Base-by-base conservation (phyloP, 306 rosid species). In the Cicer arietinum region DNA sequence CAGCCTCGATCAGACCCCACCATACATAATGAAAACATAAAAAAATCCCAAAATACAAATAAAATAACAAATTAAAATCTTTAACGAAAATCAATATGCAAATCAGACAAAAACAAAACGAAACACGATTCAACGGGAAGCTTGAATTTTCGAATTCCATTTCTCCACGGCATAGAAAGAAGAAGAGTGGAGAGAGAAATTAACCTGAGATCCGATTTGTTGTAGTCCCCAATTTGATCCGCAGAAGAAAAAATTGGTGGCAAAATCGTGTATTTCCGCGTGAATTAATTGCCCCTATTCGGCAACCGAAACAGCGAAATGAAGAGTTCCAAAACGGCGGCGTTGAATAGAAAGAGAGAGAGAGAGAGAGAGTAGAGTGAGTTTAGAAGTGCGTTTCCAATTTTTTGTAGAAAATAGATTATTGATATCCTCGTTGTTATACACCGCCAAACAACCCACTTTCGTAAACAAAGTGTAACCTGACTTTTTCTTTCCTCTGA, bases 161-260 rank as follows among this genome's bases (percentile, higher is more conserved):
- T 12, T 57, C 7, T 3, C 22, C 0, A 22, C 22, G 54, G 62
- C 14, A 58, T 6, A 6, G 12, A 44, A n/a, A 58, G 10, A 57
- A 72, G 12, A 22, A 22, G 18, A 30, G 4, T 30, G 41, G 0
- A 43, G 9, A 54, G 37, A 3, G n/a, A 76, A 71, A 71, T 56
- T 65, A 42, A 82, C 82, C 85, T 77, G 72, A 77, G 85, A 82
- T 82, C 85, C 59, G 63, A 65, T 20, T 76, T 48, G 11, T 53
- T 6, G 37, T 7, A 4, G 65, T 39, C 68, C 61, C 75, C 75
- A 75, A 68, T 35, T 73, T 11, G 46, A 45, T 52, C 8, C 22
- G 70, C 43, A 35, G 82, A 52, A 17, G 67, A 25, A 22, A 69
- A 69, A 48, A 67, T 51, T 43, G 73, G 53, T 51, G 25, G 62